Conservation (phyloP, 148 eudicot genomes). For the Polygonum maritimum region DNA sequence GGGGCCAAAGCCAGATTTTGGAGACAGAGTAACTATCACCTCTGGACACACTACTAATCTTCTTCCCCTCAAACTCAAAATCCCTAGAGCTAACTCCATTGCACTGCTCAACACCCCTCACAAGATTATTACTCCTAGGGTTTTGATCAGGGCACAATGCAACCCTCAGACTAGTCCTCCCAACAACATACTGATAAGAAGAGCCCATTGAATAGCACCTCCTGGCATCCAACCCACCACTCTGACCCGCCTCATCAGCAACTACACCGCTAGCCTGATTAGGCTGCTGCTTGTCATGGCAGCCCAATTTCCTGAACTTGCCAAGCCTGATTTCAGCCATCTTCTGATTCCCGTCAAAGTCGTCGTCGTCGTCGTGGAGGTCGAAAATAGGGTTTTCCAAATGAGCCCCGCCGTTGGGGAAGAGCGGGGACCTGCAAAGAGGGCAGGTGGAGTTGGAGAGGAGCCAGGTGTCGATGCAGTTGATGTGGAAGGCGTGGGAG, state of each 20-base stretch:
- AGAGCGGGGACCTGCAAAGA: conserved; percentile 23
- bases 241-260: conserved; percentile 13
- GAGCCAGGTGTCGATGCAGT: conserved; percentile 39
- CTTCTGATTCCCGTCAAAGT: neutral
- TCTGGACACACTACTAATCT: conserved; percentile 17
- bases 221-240: conserved; percentile 23
- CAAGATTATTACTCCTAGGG: conserved; percentile 8
- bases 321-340: conserved; percentile 21
- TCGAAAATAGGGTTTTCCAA: conserved; percentile 20
- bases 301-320: conserved; percentile 22
- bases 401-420: conserved; percentile 14
- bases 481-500: conserved; percentile 33
- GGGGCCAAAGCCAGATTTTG: conserved; percentile 31
- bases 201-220: conserved; percentile 41
- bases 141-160: conserved; percentile 10
- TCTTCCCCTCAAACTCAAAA: conserved; percentile 15
- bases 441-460: conserved; percentile 37
- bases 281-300: neutral
- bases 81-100: neutral
- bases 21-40: conserved; percentile 34
- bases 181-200: conserved; percentile 28
- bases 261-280: neutral
- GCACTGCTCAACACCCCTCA: neutral
- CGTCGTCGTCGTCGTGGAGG: conserved; percentile 15
- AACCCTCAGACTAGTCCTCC: conserved; percentile 17